These are phyloP conservation scores for Flaveria robusta DNA, from an alignment of 129 eudicot genomes.

Conservation along the genomic window DNA sequence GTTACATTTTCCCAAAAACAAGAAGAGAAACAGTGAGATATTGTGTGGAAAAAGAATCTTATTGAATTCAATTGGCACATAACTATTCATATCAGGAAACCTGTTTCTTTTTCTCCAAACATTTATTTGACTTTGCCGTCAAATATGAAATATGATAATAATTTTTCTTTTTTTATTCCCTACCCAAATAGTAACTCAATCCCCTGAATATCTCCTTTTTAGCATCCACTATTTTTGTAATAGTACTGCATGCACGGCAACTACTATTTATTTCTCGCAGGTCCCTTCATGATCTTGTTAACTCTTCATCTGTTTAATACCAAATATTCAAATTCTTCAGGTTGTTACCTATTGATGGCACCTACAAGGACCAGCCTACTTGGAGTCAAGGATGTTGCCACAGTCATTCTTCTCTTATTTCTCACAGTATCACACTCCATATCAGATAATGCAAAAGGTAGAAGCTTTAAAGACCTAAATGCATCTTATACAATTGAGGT, in stretches of 20 bases:
- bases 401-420: constrained; percentile 36
- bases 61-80: constrained; percentile 35
- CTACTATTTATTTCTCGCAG: constrained; percentile 14
- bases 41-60: constrained; percentile 28
- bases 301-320: background rate
- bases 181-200: constrained; percentile 37
- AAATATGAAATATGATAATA: background rate
- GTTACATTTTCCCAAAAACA: constrained; percentile 52
- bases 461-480: background rate
- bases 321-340: constrained; percentile 20
- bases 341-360: constrained; percentile 40
- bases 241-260: constrained; percentile 40
- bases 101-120: constrained; percentile 47
- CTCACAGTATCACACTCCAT: constrained; percentile 39
- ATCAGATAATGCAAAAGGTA: constrained; percentile 45
- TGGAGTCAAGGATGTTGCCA: constrained; percentile 39
- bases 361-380: constrained; percentile 46
- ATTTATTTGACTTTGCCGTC: constrained; percentile 32
- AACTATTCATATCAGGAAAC: constrained; percentile 23
- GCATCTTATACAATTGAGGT: background rate
- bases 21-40: constrained; percentile 1
- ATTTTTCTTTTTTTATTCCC: constrained; percentile 11
- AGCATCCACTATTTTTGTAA: constrained; percentile 27
- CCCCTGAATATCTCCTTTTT: constrained; percentile 33
- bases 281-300: constrained; percentile 5